Conservation (phyloP, 306 rosid genomes). For the Pachyrhizus erosus region DNA sequence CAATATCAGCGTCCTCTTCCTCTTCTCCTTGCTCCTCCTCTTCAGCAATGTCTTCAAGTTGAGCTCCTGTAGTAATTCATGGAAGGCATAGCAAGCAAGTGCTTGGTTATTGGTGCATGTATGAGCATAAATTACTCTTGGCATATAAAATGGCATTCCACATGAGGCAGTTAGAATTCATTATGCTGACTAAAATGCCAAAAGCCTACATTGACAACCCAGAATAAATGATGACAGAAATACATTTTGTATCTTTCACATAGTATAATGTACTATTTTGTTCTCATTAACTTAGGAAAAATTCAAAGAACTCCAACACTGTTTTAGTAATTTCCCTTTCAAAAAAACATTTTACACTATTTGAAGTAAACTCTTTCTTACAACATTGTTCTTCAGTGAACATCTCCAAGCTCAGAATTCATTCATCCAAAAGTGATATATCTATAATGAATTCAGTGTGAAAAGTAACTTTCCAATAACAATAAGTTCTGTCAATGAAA, state of each 20-base stretch:
- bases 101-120: slow-evolving; percentile 1
- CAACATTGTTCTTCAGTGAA: background rate
- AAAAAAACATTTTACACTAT: background rate
- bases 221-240: background rate
- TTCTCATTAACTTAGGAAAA: background rate
- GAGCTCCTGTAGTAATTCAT: slow-evolving; percentile 60
- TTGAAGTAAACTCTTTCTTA: background rate
- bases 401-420: background rate
- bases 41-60: slow-evolving; percentile 89
- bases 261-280: background rate
- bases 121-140: slow-evolving; percentile 19
- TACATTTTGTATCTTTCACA: background rate
- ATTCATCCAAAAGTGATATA: slow-evolving; percentile 3
- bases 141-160: background rate
- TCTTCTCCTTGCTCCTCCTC: slow-evolving; percentile 94
- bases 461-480: slow-evolving; percentile 27
- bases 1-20: slow-evolving; percentile 92
- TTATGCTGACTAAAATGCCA: background rate
- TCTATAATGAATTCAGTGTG: background rate
- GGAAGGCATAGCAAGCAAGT: background rate
- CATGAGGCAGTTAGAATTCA: background rate
- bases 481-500: slow-evolving; percentile 31
- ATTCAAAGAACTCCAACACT: background rate
- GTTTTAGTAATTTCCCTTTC: background rate
- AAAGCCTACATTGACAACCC: background rate